phyloP scores from a whole-genome alignment of 768 basidiomycete species.

The Leccinum subtestaceum region DNA sequence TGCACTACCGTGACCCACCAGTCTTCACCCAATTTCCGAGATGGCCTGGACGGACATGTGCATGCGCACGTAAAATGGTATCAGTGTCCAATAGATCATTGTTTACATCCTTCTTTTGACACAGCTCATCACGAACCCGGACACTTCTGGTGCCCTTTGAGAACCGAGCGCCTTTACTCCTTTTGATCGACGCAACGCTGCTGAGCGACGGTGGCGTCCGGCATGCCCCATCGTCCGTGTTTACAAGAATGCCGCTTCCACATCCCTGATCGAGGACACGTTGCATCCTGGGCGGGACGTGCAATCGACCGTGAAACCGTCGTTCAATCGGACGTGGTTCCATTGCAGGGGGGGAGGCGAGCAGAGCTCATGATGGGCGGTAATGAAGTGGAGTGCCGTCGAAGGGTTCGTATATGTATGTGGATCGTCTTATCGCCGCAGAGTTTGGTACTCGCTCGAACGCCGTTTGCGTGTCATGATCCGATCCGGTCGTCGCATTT shows the following conservation, averaged over 20 bases:
- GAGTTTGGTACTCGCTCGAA: not conserved
- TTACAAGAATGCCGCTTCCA: conserved; percentile 9
- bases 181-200: conserved; percentile 4
- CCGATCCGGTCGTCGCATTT: not conserved
- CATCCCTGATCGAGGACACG: conserved; percentile 8
- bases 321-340: conserved; percentile 3
- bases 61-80: conserved; percentile 6
- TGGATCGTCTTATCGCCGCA: conserved; percentile 10
- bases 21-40: conserved; percentile 19
- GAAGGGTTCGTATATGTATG: not conserved
- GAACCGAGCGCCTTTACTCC: conserved; percentile 8
- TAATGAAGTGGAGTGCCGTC: conserved; percentile 19
- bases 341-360: conserved; percentile 2
- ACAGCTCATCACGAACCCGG: not conserved
- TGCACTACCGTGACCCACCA: conserved; percentile 5
- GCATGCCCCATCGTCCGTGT: conserved; percentile 1
- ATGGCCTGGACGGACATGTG: conserved; percentile 6
- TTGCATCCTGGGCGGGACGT: not conserved
- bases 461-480: conserved; percentile 3
- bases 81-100: not conserved
- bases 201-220: conserved; percentile 10
- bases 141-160: conserved; percentile 1
- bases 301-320: not conserved
- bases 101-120: not conserved
- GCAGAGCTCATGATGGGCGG: conserved; percentile 10